Evolutionary conservation across 371 early-diverging fungal genomes (phyloP).

Genomic region (Zopfochytrium polystomum): DNA sequence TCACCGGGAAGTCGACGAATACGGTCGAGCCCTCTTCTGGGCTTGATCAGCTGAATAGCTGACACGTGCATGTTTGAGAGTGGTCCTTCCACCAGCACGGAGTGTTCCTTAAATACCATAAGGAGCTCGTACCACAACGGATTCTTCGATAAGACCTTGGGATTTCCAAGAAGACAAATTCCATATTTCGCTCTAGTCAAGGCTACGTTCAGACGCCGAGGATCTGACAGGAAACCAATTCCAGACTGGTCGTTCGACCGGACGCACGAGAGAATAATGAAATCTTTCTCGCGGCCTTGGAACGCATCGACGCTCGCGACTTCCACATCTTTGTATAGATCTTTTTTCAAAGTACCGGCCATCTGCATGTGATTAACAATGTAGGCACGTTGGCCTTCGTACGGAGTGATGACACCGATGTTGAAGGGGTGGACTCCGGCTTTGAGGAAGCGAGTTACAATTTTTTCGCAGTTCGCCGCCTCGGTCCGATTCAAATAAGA

Average conservation of each 20-base stretch:
- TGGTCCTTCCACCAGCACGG: conserved; percentile 92
- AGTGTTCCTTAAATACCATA: conserved; percentile 86
- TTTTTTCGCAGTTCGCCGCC: conserved; percentile 69
- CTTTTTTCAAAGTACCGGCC: conserved; percentile 82
- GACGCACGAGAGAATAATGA: conserved; percentile 97
- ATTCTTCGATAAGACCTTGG: conserved; percentile 89
- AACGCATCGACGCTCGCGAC: conserved; percentile 99
- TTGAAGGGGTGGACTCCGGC: conserved; percentile 83
- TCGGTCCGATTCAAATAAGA: conserved; percentile 92
- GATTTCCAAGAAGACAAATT: conserved; percentile 93
- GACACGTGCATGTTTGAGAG: conserved; percentile 81
- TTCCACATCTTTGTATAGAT: conserved; percentile 94
- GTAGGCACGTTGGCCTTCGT: conserved; percentile 97
- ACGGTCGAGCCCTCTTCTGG: conserved; percentile 34
- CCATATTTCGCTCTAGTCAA: conserved; percentile 96
- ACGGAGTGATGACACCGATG: conserved; percentile 99
- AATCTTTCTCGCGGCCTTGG: conserved; percentile 99
- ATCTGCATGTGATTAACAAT: conserved; percentile 92
- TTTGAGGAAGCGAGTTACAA: conserved; percentile 90
- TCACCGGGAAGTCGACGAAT: conserved; percentile 12
- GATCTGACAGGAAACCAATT: conserved; percentile 97
- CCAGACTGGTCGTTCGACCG: conserved; percentile 96
- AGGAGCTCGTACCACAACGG: conserved; percentile 95
- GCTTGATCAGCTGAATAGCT: conserved; percentile 81
- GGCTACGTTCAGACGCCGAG: conserved; percentile 96